phyloP scores from a whole-genome alignment of 2,329 filamentous ascomycete genomes.

The Sarocladiaceae sp. region DNA sequence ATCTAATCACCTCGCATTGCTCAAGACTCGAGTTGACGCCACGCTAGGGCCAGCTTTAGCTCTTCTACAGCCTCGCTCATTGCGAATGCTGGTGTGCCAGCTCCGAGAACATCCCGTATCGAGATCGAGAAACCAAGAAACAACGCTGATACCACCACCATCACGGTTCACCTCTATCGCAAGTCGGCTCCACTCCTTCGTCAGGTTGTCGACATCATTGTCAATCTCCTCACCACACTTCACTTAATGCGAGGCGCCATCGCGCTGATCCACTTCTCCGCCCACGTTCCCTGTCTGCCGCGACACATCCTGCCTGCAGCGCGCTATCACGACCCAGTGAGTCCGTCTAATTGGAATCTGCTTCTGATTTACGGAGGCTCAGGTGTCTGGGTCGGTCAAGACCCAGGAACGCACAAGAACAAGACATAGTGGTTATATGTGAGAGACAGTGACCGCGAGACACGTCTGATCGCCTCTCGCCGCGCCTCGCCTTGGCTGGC shows the following conservation, averaged over 20 bases:
- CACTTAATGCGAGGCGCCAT: conserved; percentile 1
- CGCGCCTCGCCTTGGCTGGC: conserved; percentile 1
- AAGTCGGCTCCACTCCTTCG: neutral
- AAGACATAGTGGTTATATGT: neutral
- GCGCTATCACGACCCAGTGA: conserved; percentile 6
- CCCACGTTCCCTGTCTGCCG: conserved; percentile 7
- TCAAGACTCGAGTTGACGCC: neutral
- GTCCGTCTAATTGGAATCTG: neutral
- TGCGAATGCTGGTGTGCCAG: neutral
- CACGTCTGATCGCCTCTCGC: neutral
- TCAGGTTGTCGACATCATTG: conserved; percentile 8
- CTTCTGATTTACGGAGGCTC: neutral
- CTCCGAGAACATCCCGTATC: conserved; percentile 7
- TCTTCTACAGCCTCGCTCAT: conserved; percentile 4
- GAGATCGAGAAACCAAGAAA: conserved; percentile 1
- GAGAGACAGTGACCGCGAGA: neutral
- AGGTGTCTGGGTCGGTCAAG: neutral
- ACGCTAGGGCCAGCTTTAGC: conserved; percentile 6
- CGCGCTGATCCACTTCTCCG: conserved; percentile 5
- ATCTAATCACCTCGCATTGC: neutral
- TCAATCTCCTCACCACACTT: neutral
- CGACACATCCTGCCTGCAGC: conserved; percentile 4
- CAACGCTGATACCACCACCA: neutral
- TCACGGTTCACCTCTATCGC: neutral
- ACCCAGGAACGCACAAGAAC: conserved; percentile 5